phyloP scores from a whole-genome alignment of 306 rosid genomes.

The Rosa multiflora region DNA sequence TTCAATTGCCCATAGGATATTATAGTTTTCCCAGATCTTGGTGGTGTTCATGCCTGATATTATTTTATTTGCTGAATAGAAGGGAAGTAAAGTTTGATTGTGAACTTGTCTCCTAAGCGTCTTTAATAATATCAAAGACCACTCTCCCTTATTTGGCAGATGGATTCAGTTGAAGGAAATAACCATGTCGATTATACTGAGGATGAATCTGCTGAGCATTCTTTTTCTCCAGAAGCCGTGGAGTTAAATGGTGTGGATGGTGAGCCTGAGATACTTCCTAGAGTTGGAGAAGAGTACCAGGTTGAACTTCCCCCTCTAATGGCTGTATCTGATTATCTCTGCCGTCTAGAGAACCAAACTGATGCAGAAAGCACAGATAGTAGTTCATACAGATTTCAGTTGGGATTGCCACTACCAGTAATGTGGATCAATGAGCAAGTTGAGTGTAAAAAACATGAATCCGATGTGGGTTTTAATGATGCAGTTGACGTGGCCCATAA shows the following conservation, averaged over 20 bases:
- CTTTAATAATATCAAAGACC: not conserved
- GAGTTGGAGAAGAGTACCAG: conserved; percentile 75
- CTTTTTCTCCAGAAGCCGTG: conserved; percentile 47
- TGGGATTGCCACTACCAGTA: conserved; percentile 60
- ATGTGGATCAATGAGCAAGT: conserved; percentile 49
- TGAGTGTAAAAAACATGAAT: conserved; percentile 27
- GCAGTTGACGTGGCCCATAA: conserved; percentile 29
- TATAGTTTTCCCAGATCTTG: not conserved
- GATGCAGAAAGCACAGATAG: conserved; percentile 31
- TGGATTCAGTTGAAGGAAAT: conserved; percentile 43
- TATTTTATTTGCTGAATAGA: not conserved
- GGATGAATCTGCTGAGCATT: conserved; percentile 46
- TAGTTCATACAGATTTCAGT: conserved; percentile 37
- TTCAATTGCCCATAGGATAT: not conserved
- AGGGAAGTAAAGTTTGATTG: not conserved
- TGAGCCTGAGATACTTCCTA: conserved; percentile 63
- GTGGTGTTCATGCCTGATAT: not conserved
- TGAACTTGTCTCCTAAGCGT: conserved; percentile 18
- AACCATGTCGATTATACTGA: conserved; percentile 33
- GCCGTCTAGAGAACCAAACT: conserved; percentile 27
- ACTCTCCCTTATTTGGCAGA: conserved; percentile 40
- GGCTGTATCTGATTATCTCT: conserved; percentile 40
- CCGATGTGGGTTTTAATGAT: conserved; percentile 23
- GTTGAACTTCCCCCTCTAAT: conserved; percentile 55
- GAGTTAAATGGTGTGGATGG: conserved; percentile 49